Evolutionary conservation across 495 filamentous ascomycete species (phyloP).

Genomic region (Amniculicola lignicola): DNA sequence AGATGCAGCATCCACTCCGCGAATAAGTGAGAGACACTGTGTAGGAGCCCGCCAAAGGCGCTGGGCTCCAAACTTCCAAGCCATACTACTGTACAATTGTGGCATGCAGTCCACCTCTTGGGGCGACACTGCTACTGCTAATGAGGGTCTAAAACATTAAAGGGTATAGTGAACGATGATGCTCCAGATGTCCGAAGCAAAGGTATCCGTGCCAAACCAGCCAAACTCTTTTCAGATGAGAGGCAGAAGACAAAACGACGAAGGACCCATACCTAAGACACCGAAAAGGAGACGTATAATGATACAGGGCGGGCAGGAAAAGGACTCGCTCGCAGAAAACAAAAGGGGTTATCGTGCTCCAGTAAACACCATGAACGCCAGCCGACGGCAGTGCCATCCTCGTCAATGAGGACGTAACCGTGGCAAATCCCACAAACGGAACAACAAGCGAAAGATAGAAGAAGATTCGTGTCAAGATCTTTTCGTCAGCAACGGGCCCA

Average conservation of each 20-base stretch:
- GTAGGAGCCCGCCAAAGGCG: background rate
- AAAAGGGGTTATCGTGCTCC: constrained; percentile 15
- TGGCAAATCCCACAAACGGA: constrained; percentile 1
- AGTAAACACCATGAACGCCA: constrained; percentile 10
- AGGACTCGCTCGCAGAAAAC: constrained; percentile 9
- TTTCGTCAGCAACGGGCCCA: constrained; percentile 19
- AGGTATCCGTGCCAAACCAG: background rate
- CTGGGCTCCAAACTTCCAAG: background rate
- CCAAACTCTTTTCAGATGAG: background rate
- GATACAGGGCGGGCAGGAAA: constrained; percentile 17
- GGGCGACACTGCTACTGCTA: constrained; percentile 9
- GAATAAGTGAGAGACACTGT: too few relatives aligned
- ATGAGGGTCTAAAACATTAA: constrained; percentile 37
- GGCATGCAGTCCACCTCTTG: background rate
- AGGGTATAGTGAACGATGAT: constrained; percentile 33
- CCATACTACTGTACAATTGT: constrained; percentile 31
- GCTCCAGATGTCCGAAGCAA: background rate
- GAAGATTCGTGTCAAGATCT: constrained; percentile 15
- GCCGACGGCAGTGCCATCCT: constrained; percentile 1
- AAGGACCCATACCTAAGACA: constrained; percentile 1
- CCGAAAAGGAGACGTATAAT: constrained; percentile 1
- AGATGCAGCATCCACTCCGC: too few relatives aligned
- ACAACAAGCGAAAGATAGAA: constrained; percentile 23
- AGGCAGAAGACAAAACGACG: background rate
- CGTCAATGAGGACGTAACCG: background rate